A percentile compares a stretch with the other conserved stretches of the same genome.
phyloP scores from a whole-genome alignment of 768 basidiomycete species.

The Paxillus ammoniavirescens region DNA sequence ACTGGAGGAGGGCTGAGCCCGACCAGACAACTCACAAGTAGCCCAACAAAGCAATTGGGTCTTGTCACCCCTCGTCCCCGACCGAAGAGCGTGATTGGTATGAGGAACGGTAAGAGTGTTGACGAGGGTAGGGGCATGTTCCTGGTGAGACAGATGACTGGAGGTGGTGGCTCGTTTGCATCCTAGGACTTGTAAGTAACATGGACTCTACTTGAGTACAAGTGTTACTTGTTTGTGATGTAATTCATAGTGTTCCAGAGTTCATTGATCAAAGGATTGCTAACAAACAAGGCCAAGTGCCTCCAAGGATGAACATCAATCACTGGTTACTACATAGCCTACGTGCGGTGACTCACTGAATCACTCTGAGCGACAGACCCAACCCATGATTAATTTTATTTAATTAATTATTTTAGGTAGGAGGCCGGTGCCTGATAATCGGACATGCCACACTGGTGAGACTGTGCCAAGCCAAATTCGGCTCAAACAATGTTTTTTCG shows the following conservation, averaged over 20 bases:
- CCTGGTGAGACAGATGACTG: constrained; percentile 78
- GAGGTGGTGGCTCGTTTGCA: constrained; percentile 34
- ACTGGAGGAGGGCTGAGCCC: constrained; percentile 69
- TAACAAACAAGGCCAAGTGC: too few species aligned
- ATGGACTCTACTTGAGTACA: too few species aligned
- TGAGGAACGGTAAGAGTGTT: constrained; percentile 56
- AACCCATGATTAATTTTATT: too few species aligned
- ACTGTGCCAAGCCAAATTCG: too few species aligned
- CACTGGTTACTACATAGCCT: too few species aligned
- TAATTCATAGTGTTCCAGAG: not conserved
- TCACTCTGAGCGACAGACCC: too few species aligned
- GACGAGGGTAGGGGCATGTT: constrained; percentile 73
- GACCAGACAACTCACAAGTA: constrained; percentile 59
- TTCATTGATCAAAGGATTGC: too few species aligned
- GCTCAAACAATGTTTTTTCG: not conserved
- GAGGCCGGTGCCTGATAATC: too few species aligned
- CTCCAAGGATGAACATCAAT: too few species aligned
- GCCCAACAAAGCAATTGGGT: constrained; percentile 70
- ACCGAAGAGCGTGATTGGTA: constrained; percentile 78
- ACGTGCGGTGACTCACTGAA: too few species aligned
- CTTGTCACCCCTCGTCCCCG: constrained; percentile 47
- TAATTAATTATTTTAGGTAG: too few species aligned
- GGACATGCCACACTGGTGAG: too few species aligned
- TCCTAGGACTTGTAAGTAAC: not conserved
- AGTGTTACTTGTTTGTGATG: not conserved